A percentile compares a stretch with the other conserved stretches of the same genome.
Conservation (phyloP, 805 yeast species). For the Pichia nanzhaoensis region DNA sequence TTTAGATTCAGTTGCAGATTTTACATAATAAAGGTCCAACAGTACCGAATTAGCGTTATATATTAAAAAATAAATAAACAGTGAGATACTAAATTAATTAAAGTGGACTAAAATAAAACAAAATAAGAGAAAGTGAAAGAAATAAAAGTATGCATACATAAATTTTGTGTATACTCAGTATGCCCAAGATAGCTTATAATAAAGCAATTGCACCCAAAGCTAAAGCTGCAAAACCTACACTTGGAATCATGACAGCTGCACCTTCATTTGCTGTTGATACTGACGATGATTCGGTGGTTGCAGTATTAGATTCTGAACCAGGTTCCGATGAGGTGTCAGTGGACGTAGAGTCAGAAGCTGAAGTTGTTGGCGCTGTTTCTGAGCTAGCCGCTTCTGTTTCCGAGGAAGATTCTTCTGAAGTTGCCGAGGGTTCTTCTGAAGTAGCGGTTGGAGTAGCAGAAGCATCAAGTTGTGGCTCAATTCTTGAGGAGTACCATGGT, state of each 20-base stretch:
- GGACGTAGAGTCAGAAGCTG: slow-evolving; percentile 8
- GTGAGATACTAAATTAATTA: no score
- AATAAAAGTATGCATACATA: no score
- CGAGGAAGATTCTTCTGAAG: neutral
- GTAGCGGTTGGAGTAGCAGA: neutral
- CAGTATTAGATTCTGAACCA: slow-evolving; percentile 4
- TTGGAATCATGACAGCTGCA: slow-evolving; percentile 15
- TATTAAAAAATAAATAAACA: no score
- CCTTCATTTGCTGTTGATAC: slow-evolving; percentile 15
- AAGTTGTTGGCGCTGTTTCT: slow-evolving; percentile 1
- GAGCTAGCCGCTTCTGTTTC: neutral
- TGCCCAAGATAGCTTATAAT: slow-evolving; percentile 13
- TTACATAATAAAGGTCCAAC: no score
- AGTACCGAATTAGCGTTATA: no score
- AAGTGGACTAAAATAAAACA: no score
- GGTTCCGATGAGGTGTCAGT: slow-evolving; percentile 4
- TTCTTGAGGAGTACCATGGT: slow-evolving; percentile 32
- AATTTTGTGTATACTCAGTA: no score
- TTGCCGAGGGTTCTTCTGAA: slow-evolving; percentile 6
- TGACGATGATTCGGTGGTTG: slow-evolving; percentile 11
- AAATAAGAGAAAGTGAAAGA: no score
- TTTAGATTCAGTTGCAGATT: no score
- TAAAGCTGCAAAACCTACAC: slow-evolving; percentile 16
- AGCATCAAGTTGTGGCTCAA: slow-evolving; percentile 8
- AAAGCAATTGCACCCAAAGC: slow-evolving; percentile 22